Evolutionary conservation across 768 basidiomycete genomes (phyloP), one percentile per base, ranked within the genome.

Genomic region (Phylloporus sp.): DNA sequence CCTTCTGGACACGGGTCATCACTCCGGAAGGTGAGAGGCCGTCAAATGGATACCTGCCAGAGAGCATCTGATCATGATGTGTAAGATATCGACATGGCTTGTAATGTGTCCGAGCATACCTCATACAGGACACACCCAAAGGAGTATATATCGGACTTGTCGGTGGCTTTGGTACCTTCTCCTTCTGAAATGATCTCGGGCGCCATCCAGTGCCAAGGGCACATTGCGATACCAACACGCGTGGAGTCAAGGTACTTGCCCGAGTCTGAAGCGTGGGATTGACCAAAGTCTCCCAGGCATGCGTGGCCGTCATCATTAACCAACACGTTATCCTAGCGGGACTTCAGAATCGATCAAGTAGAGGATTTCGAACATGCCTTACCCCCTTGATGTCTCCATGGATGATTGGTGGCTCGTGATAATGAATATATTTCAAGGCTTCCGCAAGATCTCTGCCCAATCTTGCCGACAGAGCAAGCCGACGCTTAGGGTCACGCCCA

Each of bases 351-450:
- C 13, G 27, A 38, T 16, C 8, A 11, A 10, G 24, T 40, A n/a
- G 31, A 46, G 39, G 8, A 16, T n/a, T 55, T 9, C 4, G 16
- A 16, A 43, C 18, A 20, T 47, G 20, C 34, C 66, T 59, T 44
- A 54, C 74, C 27, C 67, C 68, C 54, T 76, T 76, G 24, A 76
- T 27, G 56, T 76, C 75, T 7, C 75, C 72, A 23, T 76, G 75
- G 13, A 73, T 54, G 24, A 76, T 60, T 27, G 66, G 60, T 0
- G 66, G 66, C 4, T 63, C 48, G 15, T 57, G 55, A 7, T 6
- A 16, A 22, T 70, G 66, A 20, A 70, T 53, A 34, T 63, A 70
- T 12, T 38, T 15, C 12, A 67, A 54, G 23, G 29, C 68, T 34
- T 54, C 34, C 8, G 61, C 63, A 26, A 65, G 48, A 27, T 57